Evolutionary conservation across 768 basidiomycete genomes (phyloP).

Genomic region (Boletus rubropictus): DNA sequence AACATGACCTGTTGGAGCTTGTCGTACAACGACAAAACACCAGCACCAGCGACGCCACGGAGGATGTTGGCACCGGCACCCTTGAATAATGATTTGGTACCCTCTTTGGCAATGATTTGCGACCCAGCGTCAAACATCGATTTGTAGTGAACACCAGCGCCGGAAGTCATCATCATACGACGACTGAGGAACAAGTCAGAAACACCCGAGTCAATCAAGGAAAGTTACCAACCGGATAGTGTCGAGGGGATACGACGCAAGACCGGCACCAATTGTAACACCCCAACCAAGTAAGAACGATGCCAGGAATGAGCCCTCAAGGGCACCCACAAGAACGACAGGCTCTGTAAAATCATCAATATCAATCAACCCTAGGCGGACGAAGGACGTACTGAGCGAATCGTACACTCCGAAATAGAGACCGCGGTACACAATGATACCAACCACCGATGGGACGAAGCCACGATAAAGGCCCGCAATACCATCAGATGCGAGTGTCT

Average conservation of each 20-base stretch:
- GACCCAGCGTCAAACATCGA: slow-evolving; percentile 96
- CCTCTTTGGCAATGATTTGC: slow-evolving; percentile 95
- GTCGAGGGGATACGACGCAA: slow-evolving; percentile 93
- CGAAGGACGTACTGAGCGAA: slow-evolving; percentile 68
- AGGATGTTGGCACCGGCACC: slow-evolving; percentile 95
- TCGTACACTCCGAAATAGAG: slow-evolving; percentile 98
- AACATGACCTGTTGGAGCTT: slow-evolving; percentile 95
- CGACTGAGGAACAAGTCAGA: slow-evolving; percentile 54
- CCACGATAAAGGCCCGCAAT: slow-evolving; percentile 99
- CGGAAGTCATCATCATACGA: slow-evolving; percentile 99
- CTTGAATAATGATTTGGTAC: slow-evolving; percentile 94
- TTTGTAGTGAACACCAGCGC: slow-evolving; percentile 94
- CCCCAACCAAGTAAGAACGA: slow-evolving; percentile 98
- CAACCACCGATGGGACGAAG: slow-evolving; percentile 97
- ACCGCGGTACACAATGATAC: slow-evolving; percentile 99
- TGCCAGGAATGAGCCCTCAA: slow-evolving; percentile 94
- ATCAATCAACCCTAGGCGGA: slow-evolving; percentile 22
- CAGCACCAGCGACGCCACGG: slow-evolving; percentile 99
- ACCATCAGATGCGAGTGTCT: slow-evolving; percentile 97
- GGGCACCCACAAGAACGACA: slow-evolving; percentile 91
- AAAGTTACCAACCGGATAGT: slow-evolving; percentile 62
- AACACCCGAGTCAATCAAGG: background rate
- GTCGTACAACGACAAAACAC: slow-evolving; percentile 98
- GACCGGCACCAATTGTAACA: slow-evolving; percentile 99
- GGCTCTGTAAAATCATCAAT: slow-evolving; percentile 57